phyloP scores from a whole-genome alignment of 1,139 yeast genomes.

The Debaryomycetaceae sp. region DNA sequence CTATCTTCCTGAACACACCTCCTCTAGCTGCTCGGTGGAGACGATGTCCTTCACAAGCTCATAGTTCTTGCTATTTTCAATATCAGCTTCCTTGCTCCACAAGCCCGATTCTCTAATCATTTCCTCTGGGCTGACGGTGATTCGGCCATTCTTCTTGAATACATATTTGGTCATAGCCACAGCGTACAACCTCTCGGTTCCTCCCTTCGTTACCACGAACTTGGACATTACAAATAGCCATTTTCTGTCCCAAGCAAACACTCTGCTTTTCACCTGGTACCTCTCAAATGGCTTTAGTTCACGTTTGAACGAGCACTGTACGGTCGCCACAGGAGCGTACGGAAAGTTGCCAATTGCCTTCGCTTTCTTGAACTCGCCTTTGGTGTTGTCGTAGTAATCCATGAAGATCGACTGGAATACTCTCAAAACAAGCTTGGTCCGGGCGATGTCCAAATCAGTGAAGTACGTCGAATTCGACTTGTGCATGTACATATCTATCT shows the following conservation, averaged over 20 bases:
- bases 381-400: conserved; percentile 38
- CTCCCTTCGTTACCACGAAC: conserved; percentile 43
- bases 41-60: conserved; percentile 27
- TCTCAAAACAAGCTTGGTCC: conserved; percentile 58
- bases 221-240: conserved; percentile 75
- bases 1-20: conserved; percentile 5
- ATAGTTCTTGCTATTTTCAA: conserved; percentile 30
- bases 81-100: conserved; percentile 48
- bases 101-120: conserved; percentile 57
- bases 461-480: conserved; percentile 86
- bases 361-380: conserved; percentile 25
- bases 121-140: conserved; percentile 64
- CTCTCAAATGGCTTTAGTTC: conserved; percentile 68
- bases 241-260: conserved; percentile 83
- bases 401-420: conserved; percentile 52
- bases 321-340: conserved; percentile 75
- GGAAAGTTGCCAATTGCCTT: conserved; percentile 41
- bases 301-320: conserved; percentile 61
- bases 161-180: conserved; percentile 76
- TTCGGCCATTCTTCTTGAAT: conserved; percentile 63
- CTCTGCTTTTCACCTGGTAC: conserved; percentile 54
- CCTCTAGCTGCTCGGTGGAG: conserved; percentile 30
- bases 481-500: conserved; percentile 82
- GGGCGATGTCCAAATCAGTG: conserved; percentile 76
- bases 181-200: conserved; percentile 47